Evolutionary conservation across 352 stramenopile species (phyloP).

Genomic region (Phytophthora pini): DNA sequence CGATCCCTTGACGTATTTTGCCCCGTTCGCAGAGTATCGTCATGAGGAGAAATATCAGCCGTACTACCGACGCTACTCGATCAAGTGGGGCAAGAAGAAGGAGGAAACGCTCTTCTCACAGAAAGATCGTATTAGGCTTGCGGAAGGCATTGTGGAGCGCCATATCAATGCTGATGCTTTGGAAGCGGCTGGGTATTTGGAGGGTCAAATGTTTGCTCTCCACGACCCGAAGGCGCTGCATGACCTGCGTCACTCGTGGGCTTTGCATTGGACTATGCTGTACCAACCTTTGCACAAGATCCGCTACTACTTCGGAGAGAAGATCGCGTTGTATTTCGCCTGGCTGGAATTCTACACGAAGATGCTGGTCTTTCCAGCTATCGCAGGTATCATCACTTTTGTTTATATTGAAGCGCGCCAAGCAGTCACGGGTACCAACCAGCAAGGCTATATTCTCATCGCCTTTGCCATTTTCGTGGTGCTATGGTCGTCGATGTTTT

Average conservation of each 20-base stretch:
- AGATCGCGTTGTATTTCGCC: constrained; percentile 92
- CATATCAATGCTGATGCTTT: constrained; percentile 83
- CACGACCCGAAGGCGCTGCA: constrained; percentile 78
- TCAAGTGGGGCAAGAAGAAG: constrained; percentile 70
- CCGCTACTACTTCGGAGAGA: constrained; percentile 92
- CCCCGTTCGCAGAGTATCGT: constrained; percentile 78
- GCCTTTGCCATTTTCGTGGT: constrained; percentile 87
- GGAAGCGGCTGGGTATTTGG: constrained; percentile 56
- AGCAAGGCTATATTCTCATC: constrained; percentile 77
- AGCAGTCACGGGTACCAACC: constrained; percentile 44
- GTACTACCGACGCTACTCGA: constrained; percentile 83
- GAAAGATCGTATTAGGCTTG: constrained; percentile 83
- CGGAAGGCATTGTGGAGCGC: constrained; percentile 69
- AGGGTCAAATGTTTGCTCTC: constrained; percentile 87
- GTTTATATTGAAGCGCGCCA: constrained; percentile 56
- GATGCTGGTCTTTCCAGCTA: constrained; percentile 85
- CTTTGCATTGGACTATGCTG: constrained; percentile 75
- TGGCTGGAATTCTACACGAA: constrained; percentile 95
- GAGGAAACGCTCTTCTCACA: constrained; percentile 84
- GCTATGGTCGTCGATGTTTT: constrained; percentile 88
- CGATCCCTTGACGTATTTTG: constrained; percentile 84
- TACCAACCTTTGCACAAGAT: constrained; percentile 90
- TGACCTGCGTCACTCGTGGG: constrained; percentile 79
- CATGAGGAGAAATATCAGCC: constrained; percentile 76
- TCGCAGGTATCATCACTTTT: constrained; percentile 84